Evolutionary conservation across 2,329 filamentous ascomycete species (phyloP).

Genomic region (Aspergillus sp.): DNA sequence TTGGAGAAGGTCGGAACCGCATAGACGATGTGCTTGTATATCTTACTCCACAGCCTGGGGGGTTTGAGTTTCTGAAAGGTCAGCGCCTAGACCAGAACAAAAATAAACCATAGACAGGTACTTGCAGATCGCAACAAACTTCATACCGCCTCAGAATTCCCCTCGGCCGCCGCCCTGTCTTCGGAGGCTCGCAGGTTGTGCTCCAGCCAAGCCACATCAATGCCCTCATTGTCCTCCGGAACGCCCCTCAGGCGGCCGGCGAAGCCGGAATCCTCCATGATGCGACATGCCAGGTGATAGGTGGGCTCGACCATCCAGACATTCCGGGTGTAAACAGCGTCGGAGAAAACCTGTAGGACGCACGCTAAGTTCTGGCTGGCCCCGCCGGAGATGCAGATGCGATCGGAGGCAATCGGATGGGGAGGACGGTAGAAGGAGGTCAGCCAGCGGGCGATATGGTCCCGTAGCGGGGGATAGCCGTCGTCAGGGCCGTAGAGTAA

Average conservation of each 20-base stretch:
- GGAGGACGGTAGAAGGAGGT: constrained; percentile 48
- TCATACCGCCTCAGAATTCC: constrained; percentile 37
- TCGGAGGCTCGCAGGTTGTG: constrained; percentile 43
- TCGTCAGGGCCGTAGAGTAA: constrained; percentile 71
- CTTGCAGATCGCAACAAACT: constrained; percentile 1
- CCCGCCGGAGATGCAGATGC: constrained; percentile 75
- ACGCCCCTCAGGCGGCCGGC: constrained; percentile 56
- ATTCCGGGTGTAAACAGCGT: constrained; percentile 62
- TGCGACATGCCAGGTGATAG: constrained; percentile 76
- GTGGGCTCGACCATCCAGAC: constrained; percentile 76
- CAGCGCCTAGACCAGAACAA: constrained; percentile 1
- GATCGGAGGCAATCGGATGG: constrained; percentile 40
- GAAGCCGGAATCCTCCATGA: constrained; percentile 76
- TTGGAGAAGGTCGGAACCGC: constrained; percentile 82
- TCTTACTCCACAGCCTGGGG: constrained; percentile 54
- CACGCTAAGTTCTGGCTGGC: constrained; percentile 75
- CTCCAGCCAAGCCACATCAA: constrained; percentile 57
- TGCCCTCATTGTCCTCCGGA: constrained; percentile 67
- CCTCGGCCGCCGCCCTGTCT: constrained; percentile 27
- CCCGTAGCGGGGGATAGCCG: constrained; percentile 61
- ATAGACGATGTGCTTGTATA: constrained; percentile 83
- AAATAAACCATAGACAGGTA: not conserved
- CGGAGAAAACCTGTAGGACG: constrained; percentile 69
- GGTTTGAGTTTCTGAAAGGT: constrained; percentile 46
- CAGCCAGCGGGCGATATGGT: constrained; percentile 62